These are phyloP conservation scores for Carex pumila DNA, from an alignment of 176 grass and related monocot genomes.

Conservation along the genomic window DNA sequence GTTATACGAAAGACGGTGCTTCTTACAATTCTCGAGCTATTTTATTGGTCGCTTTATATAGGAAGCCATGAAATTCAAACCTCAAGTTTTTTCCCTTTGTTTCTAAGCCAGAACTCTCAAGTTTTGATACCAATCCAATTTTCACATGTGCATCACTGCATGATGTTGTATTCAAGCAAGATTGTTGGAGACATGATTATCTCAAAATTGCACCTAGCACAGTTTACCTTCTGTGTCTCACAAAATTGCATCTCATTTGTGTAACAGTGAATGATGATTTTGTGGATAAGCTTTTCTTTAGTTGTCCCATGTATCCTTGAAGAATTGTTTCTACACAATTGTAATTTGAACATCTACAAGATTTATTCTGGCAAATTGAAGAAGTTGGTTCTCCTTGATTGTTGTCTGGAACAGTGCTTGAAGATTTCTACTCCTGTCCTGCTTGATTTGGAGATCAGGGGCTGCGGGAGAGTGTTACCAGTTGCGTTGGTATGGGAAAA, in stretches of 20 bases:
- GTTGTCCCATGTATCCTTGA: neutral
- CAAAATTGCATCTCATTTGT: neutral
- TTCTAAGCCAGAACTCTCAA: neutral
- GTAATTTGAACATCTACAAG: neutral
- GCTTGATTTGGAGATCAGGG: too few species aligned
- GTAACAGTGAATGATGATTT: neutral
- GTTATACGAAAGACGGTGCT: neutral
- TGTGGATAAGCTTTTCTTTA: neutral
- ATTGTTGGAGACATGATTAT: neutral
- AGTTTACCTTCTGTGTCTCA: neutral
- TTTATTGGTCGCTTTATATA: neutral
- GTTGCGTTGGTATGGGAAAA: too few species aligned
- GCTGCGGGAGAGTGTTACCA: too few species aligned
- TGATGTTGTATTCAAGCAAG: neutral
- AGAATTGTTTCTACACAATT: neutral
- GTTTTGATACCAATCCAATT: neutral
- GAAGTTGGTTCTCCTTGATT: neutral
- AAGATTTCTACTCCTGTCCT: too few species aligned
- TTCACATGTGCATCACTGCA: conserved; percentile 3
- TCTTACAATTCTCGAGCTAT: neutral
- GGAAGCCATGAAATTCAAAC: neutral
- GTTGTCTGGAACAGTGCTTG: too few species aligned
- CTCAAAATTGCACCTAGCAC: neutral
- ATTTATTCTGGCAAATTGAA: neutral
- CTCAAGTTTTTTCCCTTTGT: neutral